Evolutionary conservation across 2,329 filamentous ascomycete species (phyloP).

Genomic region (Fusarium sp.): DNA sequence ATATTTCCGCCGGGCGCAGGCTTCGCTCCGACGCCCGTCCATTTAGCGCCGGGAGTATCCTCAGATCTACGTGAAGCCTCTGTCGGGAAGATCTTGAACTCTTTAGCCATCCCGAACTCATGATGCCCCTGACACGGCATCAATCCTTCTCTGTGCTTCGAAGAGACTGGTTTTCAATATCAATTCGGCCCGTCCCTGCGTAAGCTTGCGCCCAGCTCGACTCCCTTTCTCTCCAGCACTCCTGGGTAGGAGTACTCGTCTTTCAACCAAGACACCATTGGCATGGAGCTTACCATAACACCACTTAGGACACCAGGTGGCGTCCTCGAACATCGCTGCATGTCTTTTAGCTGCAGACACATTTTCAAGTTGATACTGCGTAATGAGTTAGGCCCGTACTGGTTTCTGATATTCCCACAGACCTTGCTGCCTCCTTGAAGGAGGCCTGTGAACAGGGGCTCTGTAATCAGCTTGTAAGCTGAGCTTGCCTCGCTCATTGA

Average conservation of each 20-base stretch:
- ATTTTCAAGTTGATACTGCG: slow-evolving; percentile 5
- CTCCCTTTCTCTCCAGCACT: not conserved
- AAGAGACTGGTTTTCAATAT: not conserved
- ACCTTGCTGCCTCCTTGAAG: slow-evolving; percentile 6
- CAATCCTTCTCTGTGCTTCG: not conserved
- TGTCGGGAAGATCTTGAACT: slow-evolving; percentile 32
- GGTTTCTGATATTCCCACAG: slow-evolving; percentile 8
- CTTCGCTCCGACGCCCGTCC: slow-evolving; percentile 9
- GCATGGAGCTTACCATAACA: slow-evolving; percentile 21
- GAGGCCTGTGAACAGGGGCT: slow-evolving; percentile 9
- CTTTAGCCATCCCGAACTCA: slow-evolving; percentile 24
- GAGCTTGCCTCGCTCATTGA: not conserved
- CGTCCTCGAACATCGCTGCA: slow-evolving; percentile 6
- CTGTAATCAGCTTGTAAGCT: not conserved
- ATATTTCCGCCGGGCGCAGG: slow-evolving; percentile 21
- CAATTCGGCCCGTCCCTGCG: not conserved
- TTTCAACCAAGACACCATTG: slow-evolving; percentile 10
- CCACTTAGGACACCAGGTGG: not conserved
- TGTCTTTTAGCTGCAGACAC: slow-evolving; percentile 22
- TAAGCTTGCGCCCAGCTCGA: not conserved
- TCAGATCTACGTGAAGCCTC: slow-evolving; percentile 28
- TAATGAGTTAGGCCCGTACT: not conserved
- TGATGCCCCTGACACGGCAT: slow-evolving; percentile 3
- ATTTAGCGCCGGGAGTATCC: slow-evolving; percentile 41
- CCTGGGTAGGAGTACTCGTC: not conserved